phyloP scores from a whole-genome alignment of 2,329 filamentous ascomycete genomes.

The Cytospora schulzeri region DNA sequence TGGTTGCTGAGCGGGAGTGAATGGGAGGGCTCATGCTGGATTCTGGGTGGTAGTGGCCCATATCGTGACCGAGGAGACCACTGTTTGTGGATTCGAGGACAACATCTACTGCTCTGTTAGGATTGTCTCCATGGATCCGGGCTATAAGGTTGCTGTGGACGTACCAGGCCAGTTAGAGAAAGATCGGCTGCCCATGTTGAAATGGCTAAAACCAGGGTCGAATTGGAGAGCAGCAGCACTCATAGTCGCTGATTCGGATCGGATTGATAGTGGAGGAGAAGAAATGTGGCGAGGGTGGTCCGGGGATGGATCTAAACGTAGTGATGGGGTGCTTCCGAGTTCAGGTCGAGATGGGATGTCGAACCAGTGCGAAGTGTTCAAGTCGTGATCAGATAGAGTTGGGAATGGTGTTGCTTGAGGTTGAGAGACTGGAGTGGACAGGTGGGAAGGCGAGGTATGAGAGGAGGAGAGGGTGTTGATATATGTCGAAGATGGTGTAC shows the following conservation, averaged over 20 bases:
- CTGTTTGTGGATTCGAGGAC: slow-evolving; percentile 38
- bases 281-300: slow-evolving; percentile 32
- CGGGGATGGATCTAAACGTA: slow-evolving; percentile 39
- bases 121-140: not conserved
- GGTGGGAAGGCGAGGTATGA: slow-evolving; percentile 33
- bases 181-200: slow-evolving; percentile 54
- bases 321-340: slow-evolving; percentile 33
- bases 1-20: slow-evolving; percentile 55
- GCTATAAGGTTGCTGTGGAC: slow-evolving; percentile 19
- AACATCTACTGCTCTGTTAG: slow-evolving; percentile 26
- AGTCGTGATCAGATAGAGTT: slow-evolving; percentile 33
- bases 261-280: slow-evolving; percentile 11
- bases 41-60: slow-evolving; percentile 53
- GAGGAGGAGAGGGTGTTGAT: slow-evolving; percentile 33
- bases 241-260: slow-evolving; percentile 34
- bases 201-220: slow-evolving; percentile 52
- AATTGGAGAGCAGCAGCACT: slow-evolving; percentile 53
- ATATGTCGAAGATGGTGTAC: slow-evolving; percentile 34
- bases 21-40: slow-evolving; percentile 54
- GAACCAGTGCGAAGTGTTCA: slow-evolving; percentile 38
- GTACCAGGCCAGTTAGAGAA: slow-evolving; percentile 55
- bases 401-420: slow-evolving; percentile 35
- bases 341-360: slow-evolving; percentile 29
- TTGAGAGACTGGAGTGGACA: slow-evolving; percentile 31
- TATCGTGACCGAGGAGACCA: slow-evolving; percentile 47